A percentile compares a stretch with the other conserved stretches of the same genome.
phyloP scores from a whole-genome alignment of 2,329 filamentous ascomycete genomes.

The Arthrinium puccinioides region DNA sequence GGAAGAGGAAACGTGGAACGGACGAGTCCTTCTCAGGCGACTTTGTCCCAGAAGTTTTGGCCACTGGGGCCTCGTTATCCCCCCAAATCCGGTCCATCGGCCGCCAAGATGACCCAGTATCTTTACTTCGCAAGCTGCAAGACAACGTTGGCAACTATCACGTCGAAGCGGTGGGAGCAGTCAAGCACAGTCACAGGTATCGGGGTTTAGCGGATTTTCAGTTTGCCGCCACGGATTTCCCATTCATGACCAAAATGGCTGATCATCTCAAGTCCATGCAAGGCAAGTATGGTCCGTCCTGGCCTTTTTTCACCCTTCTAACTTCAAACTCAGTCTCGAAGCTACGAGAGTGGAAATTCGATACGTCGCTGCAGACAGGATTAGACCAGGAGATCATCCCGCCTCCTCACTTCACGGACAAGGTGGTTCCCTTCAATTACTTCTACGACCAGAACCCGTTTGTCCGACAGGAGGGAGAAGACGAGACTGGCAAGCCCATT shows the following conservation, averaged over 20 bases:
- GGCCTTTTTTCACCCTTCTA: slow-evolving; percentile 4
- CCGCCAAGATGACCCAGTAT: slow-evolving; percentile 43
- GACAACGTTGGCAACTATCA: slow-evolving; percentile 64
- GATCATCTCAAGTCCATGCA: slow-evolving; percentile 65
- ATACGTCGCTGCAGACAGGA: slow-evolving; percentile 51
- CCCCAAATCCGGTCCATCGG: slow-evolving; percentile 33
- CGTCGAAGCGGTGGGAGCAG: slow-evolving; percentile 62
- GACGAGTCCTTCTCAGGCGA: slow-evolving; percentile 54
- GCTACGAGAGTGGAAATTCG: slow-evolving; percentile 57
- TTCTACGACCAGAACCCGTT: slow-evolving; percentile 82
- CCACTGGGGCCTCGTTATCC: slow-evolving; percentile 8
- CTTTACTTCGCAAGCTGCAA: slow-evolving; percentile 55
- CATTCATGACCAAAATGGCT: slow-evolving; percentile 64
- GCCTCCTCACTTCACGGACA: slow-evolving; percentile 70
- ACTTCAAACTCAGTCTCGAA: slow-evolving; percentile 33
- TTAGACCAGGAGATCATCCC: slow-evolving; percentile 66
- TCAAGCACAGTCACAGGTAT: slow-evolving; percentile 81
- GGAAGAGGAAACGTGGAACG: slow-evolving; percentile 77
- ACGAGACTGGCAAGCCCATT: slow-evolving; percentile 42
- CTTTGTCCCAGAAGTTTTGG: slow-evolving; percentile 21
- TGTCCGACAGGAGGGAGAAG: slow-evolving; percentile 53
- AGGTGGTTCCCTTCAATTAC: slow-evolving; percentile 67
- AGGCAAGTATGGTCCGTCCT: slow-evolving; percentile 36
- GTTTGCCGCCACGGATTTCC: slow-evolving; percentile 61
- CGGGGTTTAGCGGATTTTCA: slow-evolving; percentile 82